A percentile compares a stretch with the other conserved stretches of the same genome.
Conservation (phyloP, 306 rosid species). For the Phaseolus lunatus region DNA sequence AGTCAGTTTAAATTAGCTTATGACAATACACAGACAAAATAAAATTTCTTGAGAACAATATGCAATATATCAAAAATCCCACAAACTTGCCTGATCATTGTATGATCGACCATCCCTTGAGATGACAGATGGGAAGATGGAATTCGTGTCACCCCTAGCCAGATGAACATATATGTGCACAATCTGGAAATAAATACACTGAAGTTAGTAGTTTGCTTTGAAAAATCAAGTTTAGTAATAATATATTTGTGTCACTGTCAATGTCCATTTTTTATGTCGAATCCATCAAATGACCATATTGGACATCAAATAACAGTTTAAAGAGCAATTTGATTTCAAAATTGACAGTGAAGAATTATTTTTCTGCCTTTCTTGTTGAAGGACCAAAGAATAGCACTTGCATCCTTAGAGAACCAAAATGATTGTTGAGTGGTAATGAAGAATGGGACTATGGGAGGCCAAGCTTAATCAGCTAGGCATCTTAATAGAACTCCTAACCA, state of each 20-base stretch:
- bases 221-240: not conserved
- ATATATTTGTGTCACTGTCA: not conserved
- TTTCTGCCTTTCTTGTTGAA: no score
- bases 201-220: not conserved
- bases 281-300: no score
- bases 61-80: constrained; percentile 12
- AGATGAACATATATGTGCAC: constrained; percentile 89
- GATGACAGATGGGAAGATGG: constrained; percentile 89
- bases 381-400: no score
- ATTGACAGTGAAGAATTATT: no score
- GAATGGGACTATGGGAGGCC: no score
- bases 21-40: constrained; percentile 22
- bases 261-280: no score
- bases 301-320: no score
- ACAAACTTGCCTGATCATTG: constrained; percentile 78
- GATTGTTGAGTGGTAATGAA: no score
- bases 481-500: no score
- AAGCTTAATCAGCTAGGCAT: no score
- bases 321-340: no score
- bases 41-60: constrained; percentile 12
- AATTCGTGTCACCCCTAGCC: constrained; percentile 80
- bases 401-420: no score
- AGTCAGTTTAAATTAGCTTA: constrained; percentile 42
- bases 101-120: constrained; percentile 98
- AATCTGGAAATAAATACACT: constrained; percentile 61